These are phyloP conservation scores for Podospora tetraspora DNA, from an alignment of 495 filamentous ascomycete species.

Conservation along the genomic window DNA sequence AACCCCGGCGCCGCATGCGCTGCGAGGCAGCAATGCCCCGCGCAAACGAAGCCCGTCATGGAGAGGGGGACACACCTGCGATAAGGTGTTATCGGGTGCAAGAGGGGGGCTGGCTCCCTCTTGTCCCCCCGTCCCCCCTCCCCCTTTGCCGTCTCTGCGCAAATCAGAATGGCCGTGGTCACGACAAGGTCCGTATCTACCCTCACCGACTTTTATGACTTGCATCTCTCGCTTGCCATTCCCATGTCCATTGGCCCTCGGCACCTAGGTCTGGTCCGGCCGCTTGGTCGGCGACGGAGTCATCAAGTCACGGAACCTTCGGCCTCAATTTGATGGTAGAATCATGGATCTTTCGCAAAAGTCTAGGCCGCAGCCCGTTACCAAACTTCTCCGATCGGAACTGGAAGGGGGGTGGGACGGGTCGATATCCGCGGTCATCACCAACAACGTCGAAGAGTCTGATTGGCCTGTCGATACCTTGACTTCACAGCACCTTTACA, in stretches of 20 bases:
- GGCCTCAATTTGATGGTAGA: background rate
- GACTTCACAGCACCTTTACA: conserved; percentile 5
- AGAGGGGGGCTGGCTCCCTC: conserved; percentile 2
- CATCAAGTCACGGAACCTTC: background rate
- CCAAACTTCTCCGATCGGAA: conserved; percentile 3
- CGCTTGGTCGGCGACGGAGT: background rate
- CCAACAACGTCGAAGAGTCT: background rate
- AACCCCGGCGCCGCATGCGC: conserved; percentile 9
- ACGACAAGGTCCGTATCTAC: background rate
- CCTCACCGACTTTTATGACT: conserved; percentile 24
- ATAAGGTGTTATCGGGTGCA: conserved; percentile 9
- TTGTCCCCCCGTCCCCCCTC: background rate
- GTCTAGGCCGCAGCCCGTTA: background rate
- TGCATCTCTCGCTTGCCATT: conserved; percentile 9
- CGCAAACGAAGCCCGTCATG: conserved; percentile 7
- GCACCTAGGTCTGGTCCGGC: background rate
- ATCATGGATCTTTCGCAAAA: background rate
- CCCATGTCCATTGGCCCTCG: background rate
- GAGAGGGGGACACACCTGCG: conserved; percentile 5
- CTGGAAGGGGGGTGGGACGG: background rate
- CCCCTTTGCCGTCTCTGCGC: background rate
- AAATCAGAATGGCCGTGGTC: conserved; percentile 2
- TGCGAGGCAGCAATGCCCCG: conserved; percentile 23
- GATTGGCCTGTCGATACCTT: background rate
- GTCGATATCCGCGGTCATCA: background rate